A percentile compares a stretch with the other conserved stretches of the same genome.
Evolutionary conservation across 163 green algal genomes (phyloP).

Genomic region (Scenedesmus sp.): DNA sequence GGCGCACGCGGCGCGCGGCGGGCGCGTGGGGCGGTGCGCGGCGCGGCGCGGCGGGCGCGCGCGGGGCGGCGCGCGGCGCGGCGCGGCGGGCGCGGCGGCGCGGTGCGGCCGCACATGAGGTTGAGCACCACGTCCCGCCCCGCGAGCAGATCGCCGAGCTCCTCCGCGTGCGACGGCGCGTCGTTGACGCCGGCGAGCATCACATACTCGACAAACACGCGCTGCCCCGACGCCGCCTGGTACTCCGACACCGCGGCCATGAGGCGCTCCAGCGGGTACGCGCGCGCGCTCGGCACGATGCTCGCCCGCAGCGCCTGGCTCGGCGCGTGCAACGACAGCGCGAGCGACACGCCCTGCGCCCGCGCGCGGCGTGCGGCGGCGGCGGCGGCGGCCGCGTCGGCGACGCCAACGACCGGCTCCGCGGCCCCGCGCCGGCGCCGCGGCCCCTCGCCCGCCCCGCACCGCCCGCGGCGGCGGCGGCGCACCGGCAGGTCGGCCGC

Average conservation of each 20-base stretch:
- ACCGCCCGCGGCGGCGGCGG: not conserved
- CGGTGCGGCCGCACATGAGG: too few relatives aligned
- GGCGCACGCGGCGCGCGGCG: too few relatives aligned
- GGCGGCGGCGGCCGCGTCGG: too few relatives aligned
- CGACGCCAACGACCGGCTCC: too few relatives aligned
- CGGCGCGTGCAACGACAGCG: slow-evolving; percentile 96
- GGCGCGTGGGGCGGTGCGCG: too few relatives aligned
- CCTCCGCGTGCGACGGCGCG: slow-evolving; percentile 71
- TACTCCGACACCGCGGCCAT: slow-evolving; percentile 86
- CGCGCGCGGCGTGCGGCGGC: not conserved
- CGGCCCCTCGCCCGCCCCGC: too few relatives aligned
- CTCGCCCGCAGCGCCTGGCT: slow-evolving; percentile 85
- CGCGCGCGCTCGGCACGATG: slow-evolving; percentile 93
- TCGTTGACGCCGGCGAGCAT: slow-evolving; percentile 94
- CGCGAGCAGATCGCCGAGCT: slow-evolving; percentile 87
- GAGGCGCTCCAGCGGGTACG: slow-evolving; percentile 86
- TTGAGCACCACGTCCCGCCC: slow-evolving; percentile 74
- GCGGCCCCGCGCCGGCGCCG: too few relatives aligned
- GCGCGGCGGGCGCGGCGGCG: too few relatives aligned
- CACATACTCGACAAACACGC: slow-evolving; percentile 94
- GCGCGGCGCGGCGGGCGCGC: too few relatives aligned
- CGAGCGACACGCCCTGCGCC: slow-evolving; percentile 82
- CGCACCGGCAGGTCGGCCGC: slow-evolving; percentile 61
- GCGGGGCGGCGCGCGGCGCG: slow-evolving; percentile 4
- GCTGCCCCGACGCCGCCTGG: slow-evolving; percentile 58